Evolutionary conservation across 495 filamentous ascomycete genomes (phyloP).

Genomic region (Gamarada debralockiae): DNA sequence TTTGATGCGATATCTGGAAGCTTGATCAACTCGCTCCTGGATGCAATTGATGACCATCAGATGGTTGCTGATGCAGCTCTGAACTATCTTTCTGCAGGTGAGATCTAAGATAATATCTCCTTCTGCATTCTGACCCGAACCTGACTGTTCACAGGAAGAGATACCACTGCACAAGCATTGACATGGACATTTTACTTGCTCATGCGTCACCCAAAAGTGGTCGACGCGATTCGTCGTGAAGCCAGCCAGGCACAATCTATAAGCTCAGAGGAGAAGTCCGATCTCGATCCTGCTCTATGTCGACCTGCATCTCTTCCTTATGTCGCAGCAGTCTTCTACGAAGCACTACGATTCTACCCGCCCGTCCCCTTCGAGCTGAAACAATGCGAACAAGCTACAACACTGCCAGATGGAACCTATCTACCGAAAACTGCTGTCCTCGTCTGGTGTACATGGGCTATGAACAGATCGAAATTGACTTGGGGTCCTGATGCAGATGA

Average conservation of each 20-base stretch:
- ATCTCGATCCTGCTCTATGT: conserved; percentile 34
- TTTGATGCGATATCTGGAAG: conserved; percentile 45
- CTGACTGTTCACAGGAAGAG: conserved; percentile 38
- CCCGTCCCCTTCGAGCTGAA: conserved; percentile 61
- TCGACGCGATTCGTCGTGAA: conserved; percentile 40
- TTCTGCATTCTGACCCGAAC: neutral
- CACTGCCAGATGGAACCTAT: conserved; percentile 54
- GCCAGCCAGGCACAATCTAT: conserved; percentile 12
- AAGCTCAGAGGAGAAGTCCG: conserved; percentile 1
- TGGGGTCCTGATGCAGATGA: conserved; percentile 52
- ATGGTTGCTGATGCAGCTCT: conserved; percentile 55
- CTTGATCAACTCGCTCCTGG: conserved; percentile 53
- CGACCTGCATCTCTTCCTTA: conserved; percentile 44
- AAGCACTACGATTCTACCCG: conserved; percentile 51
- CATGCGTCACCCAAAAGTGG: conserved; percentile 39
- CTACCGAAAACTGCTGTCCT: conserved; percentile 47
- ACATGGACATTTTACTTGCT: conserved; percentile 58
- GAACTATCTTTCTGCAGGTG: conserved; percentile 54
- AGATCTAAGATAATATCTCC: neutral
- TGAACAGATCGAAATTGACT: conserved; percentile 49
- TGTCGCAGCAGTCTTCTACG: conserved; percentile 53
- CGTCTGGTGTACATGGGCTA: conserved; percentile 57
- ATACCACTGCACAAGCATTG: conserved; percentile 57
- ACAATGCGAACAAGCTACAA: conserved; percentile 43
- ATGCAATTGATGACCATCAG: conserved; percentile 42